Base-by-base conservation (phyloP, 2,329 filamentous ascomycete genomes). In the Didymella arachidicola region DNA sequence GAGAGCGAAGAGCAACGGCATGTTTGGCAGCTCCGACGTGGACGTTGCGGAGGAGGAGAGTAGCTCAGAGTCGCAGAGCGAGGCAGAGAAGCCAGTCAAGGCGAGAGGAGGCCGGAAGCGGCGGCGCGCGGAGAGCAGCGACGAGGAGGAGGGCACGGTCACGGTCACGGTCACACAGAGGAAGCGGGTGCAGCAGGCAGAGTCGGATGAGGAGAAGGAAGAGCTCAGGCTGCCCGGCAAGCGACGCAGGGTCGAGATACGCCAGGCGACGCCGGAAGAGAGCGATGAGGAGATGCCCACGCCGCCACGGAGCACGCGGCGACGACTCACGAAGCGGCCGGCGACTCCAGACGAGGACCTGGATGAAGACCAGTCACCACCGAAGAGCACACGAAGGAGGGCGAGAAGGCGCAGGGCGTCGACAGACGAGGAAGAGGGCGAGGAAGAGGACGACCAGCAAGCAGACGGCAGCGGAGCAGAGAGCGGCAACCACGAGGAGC, bases 21-120 rank as follows among this genome's bases (percentile, higher is more conserved):
- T 72, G 63, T 72, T 73, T 50, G 65, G 65, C 8, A 70, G 65
- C 47, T 69, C 66, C 6, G 63, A 69, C 30, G 36, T 53, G 12
- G 61, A 63, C 10, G 43, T 41, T 25, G 56, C 39, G 32, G 11
- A 8, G 8, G 41, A 46, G 19, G 41, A 30, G 29, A 57, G 44
- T 30, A 62, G 61, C 8, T 50, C 59, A 2, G 63, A 53, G 22
- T 53, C 61, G 7, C 61, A 68, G 39, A 59, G 61, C 14, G 59
- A 65, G 34, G 46, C 26, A n/a, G 48, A 63, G 46, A 14, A 50
- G 22, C 34, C 62, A 5, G 46, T 54, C 3, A 48, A 63, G 30
- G 11, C 22, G 36, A 7, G 39, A 57, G 5, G 46, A 7, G 53
- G 59, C 46, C 65, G 64, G 12, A 70, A 70, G 60, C 64, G 68